Percentiles rank a stretch among this genome's conserved stretches.
Conservation (phyloP, 1,284 basidiomycete genomes). For the Rhodotorula glutinis region DNA sequence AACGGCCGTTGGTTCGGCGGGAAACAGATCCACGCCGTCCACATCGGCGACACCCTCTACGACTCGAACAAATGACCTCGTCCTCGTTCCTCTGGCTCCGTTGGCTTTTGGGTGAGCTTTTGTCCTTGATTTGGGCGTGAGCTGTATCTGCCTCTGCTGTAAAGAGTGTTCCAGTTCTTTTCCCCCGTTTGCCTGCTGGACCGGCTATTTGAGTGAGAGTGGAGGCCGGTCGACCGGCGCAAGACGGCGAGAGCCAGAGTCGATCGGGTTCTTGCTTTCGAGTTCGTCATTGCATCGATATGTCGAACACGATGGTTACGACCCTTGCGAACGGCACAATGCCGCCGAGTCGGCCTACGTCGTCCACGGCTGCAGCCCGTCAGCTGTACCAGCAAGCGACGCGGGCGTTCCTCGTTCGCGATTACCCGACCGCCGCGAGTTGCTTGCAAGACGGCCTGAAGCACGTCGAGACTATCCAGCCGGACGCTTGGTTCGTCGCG, state of each 20-base stretch:
- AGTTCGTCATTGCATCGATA: too few species aligned
- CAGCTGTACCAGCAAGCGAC: conserved; percentile 29
- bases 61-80: conserved; percentile 31
- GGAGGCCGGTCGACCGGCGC: too few species aligned
- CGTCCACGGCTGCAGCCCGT: neutral
- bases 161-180: too few species aligned
- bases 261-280: too few species aligned
- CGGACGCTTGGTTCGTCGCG: conserved; percentile 14
- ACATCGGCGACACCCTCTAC: conserved; percentile 38
- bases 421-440: conserved; percentile 21
- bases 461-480: neutral
- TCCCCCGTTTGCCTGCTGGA: too few species aligned
- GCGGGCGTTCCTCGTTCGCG: conserved; percentile 33
- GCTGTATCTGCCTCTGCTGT: too few species aligned
- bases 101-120: neutral
- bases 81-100: neutral
- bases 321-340: too few species aligned
- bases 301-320: neutral
- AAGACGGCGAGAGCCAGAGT: too few species aligned
- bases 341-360: neutral
- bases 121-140: too few species aligned
- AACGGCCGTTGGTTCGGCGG: conserved; percentile 96
- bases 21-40: conserved; percentile 69
- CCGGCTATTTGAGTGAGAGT: too few species aligned
- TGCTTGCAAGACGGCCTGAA: conserved; percentile 10